A percentile compares a stretch with the other conserved stretches of the same genome.
Conservation (phyloP, 805 yeast species). For the Saccharomycopsis selenospora region DNA sequence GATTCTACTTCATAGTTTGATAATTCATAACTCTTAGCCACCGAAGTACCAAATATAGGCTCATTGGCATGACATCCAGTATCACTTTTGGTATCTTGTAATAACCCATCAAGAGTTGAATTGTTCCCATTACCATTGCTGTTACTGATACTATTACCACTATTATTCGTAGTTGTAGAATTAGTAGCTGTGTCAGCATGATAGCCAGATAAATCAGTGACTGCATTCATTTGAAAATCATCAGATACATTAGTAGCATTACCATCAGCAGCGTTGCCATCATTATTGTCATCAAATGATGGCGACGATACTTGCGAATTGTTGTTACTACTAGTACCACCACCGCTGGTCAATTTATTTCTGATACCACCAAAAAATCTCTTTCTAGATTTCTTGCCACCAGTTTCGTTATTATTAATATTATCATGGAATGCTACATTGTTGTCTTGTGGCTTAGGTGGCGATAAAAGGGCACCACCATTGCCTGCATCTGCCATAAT, state of each 20-base stretch:
- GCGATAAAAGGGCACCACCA: constrained; percentile 1
- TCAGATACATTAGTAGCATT: constrained; percentile 1
- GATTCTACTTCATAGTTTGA: constrained; percentile 38
- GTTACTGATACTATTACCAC: not conserved
- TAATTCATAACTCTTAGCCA: constrained; percentile 43
- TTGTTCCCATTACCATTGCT: not conserved
- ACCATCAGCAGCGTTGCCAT: not conserved
- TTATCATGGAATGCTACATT: constrained; percentile 17
- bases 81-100: not conserved
- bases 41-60: constrained; percentile 57
- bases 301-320: not conserved
- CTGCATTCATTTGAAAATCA: constrained; percentile 20
- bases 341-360: constrained; percentile 10
- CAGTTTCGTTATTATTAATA: constrained; percentile 18
- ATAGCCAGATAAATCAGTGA: constrained; percentile 17
- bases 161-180: not conserved
- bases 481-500: not conserved
- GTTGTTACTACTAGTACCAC: constrained; percentile 1
- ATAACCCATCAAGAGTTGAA: not conserved
- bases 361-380: constrained; percentile 21
- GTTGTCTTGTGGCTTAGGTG: constrained; percentile 11
- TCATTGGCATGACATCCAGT: constrained; percentile 21
- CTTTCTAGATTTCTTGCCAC: constrained; percentile 12
- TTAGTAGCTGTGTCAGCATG: not conserved
- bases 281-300: constrained; percentile 3